phyloP scores from a whole-genome alignment of 192 early-diverging fungal species.

The Cetraspora pellucida region DNA sequence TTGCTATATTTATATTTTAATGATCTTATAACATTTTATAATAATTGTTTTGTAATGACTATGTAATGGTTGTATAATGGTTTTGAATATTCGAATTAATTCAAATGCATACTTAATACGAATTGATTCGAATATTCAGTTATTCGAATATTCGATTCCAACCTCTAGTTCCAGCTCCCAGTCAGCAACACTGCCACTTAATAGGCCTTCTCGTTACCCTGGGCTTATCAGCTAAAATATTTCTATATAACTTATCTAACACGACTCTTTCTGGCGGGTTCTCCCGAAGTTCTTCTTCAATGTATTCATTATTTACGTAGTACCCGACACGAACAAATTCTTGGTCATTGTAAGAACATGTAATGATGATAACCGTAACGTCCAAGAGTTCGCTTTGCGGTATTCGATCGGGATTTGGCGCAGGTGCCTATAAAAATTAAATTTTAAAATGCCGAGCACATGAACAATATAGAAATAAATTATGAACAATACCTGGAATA shows the following conservation, averaged over 20 bases:
- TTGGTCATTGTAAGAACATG: slow-evolving; percentile 84
- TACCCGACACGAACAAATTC: slow-evolving; percentile 98
- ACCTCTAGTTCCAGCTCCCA: too few relatives aligned
- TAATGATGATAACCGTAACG: slow-evolving; percentile 88
- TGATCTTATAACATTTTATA: too few relatives aligned
- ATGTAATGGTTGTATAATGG: too few relatives aligned
- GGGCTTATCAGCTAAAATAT: slow-evolving; percentile 92
- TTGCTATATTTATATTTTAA: too few relatives aligned
- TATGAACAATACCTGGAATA: slow-evolving; percentile 70
- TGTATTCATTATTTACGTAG: slow-evolving; percentile 97
- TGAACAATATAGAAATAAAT: slow-evolving; percentile 3
- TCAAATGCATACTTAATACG: too few relatives aligned
- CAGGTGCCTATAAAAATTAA: slow-evolving; percentile 53
- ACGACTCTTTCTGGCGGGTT: slow-evolving; percentile 73
- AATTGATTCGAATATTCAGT: too few relatives aligned
- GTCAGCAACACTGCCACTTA: slow-evolving; percentile 53
- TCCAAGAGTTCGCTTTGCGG: slow-evolving; percentile 82
- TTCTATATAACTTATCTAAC: slow-evolving; percentile 79
- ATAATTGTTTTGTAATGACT: too few relatives aligned
- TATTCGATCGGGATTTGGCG: slow-evolving; percentile 74
- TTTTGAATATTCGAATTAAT: too few relatives aligned
- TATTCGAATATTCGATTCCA: too few relatives aligned
- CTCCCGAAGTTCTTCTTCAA: slow-evolving; percentile 76
- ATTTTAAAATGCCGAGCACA: neutral
- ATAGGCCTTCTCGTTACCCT: slow-evolving; percentile 87